phyloP scores from a whole-genome alignment of 257 asterid genomes.

The Rhazya stricta region DNA sequence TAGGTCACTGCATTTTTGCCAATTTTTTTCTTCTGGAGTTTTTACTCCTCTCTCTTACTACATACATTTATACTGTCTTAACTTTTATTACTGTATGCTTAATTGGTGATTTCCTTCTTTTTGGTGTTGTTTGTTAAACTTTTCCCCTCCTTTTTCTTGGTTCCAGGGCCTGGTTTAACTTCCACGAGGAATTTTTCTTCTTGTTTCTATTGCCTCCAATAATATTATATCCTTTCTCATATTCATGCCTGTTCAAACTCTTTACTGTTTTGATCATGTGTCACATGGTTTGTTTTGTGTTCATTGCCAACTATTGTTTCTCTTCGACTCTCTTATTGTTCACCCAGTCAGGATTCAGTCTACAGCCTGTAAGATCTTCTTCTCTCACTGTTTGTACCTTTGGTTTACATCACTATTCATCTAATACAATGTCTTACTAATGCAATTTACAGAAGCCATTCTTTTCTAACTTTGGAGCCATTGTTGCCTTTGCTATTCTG shows the following conservation, averaged over 20 bases:
- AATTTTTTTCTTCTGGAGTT: background rate
- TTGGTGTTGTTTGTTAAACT: background rate
- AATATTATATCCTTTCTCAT: constrained; percentile 85
- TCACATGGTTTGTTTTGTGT: background rate
- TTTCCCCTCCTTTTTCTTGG: constrained; percentile 8
- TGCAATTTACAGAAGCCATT: constrained; percentile 81
- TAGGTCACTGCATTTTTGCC: constrained; percentile 40
- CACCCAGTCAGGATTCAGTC: constrained; percentile 95
- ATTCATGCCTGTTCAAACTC: background rate
- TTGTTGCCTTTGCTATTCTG: constrained; percentile 78
- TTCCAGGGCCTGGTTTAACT: constrained; percentile 97
- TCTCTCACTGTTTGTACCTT: constrained; percentile 7
- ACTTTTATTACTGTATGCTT: background rate
- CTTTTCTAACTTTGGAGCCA: constrained; percentile 97
- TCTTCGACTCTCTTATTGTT: constrained; percentile 55
- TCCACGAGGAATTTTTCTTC: constrained; percentile 98
- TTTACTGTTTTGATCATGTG: background rate
- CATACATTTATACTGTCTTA: too few relatives aligned
- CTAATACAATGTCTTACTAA: constrained; percentile 7
- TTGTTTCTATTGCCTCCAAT: constrained; percentile 94
- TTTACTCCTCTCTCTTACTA: background rate
- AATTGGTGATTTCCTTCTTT: background rate
- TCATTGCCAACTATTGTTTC: constrained; percentile 25
- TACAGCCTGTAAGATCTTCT: constrained; percentile 78
- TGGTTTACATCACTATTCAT: background rate